These are phyloP conservation scores for Pleurotus eryngii DNA, from an alignment of 768 basidiomycete species.

Conservation along the genomic window DNA sequence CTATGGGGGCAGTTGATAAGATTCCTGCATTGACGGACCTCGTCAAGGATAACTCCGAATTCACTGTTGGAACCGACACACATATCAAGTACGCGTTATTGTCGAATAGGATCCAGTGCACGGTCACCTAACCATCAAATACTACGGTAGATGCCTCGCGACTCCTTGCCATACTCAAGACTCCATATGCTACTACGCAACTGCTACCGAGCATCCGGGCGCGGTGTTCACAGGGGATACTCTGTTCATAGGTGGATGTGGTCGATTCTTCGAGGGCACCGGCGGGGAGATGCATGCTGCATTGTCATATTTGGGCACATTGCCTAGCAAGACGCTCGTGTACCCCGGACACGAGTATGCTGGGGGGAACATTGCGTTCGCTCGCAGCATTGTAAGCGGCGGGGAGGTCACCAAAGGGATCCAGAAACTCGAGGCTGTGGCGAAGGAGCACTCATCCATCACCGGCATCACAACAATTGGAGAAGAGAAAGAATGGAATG, in stretches of 20 bases:
- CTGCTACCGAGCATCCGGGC: slow-evolving; percentile 54
- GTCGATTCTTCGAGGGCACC: slow-evolving; percentile 91
- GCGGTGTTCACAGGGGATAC: slow-evolving; percentile 95
- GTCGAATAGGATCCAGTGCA: background rate
- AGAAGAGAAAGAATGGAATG: slow-evolving; percentile 94
- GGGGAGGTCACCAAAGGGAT: slow-evolving; percentile 47
- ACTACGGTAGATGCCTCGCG: slow-evolving; percentile 60
- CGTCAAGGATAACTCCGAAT: slow-evolving; percentile 80
- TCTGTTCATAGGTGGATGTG: slow-evolving; percentile 84
- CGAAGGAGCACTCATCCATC: slow-evolving; percentile 57
- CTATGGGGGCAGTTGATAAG: slow-evolving; percentile 77
- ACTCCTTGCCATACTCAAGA: slow-evolving; percentile 96
- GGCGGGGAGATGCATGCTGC: slow-evolving; percentile 79
- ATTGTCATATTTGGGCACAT: slow-evolving; percentile 60
- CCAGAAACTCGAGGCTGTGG: slow-evolving; percentile 53
- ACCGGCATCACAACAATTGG: slow-evolving; percentile 86
- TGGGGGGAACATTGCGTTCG: slow-evolving; percentile 68
- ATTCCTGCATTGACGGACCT: slow-evolving; percentile 65
- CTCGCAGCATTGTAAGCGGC: slow-evolving; percentile 51
- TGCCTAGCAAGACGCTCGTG: slow-evolving; percentile 78
- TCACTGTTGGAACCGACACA: slow-evolving; percentile 66
- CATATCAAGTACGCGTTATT: slow-evolving; percentile 46
- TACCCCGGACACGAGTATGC: slow-evolving; percentile 97
- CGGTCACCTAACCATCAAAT: slow-evolving; percentile 9
- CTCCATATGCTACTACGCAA: slow-evolving; percentile 89